Base-by-base conservation (phyloP, 2,329 filamentous ascomycete species). In the Macrophomina tecta region DNA sequence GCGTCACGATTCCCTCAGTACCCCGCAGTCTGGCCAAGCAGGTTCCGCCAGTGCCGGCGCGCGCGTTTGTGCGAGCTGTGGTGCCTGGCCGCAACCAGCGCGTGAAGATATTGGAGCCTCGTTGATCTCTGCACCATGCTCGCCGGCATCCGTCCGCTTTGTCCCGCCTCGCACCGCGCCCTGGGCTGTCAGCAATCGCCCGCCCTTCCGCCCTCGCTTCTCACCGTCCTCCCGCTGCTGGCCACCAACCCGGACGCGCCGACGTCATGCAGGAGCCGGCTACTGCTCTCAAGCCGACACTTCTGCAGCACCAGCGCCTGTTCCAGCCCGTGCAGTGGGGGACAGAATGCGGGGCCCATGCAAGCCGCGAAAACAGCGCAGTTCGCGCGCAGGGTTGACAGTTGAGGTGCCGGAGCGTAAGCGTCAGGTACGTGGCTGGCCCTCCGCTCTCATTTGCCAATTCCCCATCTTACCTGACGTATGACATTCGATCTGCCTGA, bases 1-100 rank as follows among this genome's bases (percentile, higher is more conserved):
- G 34, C 61, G 61, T 64, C 61, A 64, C 61, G 16, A 64, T 64
- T 46, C 23, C 32, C 61, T 64, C 46, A 64, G 38, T 64, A 64
- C 61, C 61, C 61, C 61, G 61, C 61, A 64, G 46, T 48, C 61
- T 52, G 61, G 48, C 61, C 46, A 32, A 40, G 40, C 14, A 14
- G 61, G 16, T 52, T 64, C 49, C 38, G 46, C 61, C 32, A 32
- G 40, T 46, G 56, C 56, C 56, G 40, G 14, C 49, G 18, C 23
- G 38, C 55, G 28, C 18, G 38, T 18, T 30, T 30, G 55, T 16
- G 40, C 55, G 36, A 42, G 18, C 36, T 16, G 30, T 64, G 61
- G 56, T 60, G 30, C 61, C 61, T 64, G 61, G 49, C 49, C 58
- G 61, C 61, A 64, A 52, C 11, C 61, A 64, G 61, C 61, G 34